Conservation (phyloP, 371 early-diverging fungal genomes). For the Rhizopus sp. region DNA sequence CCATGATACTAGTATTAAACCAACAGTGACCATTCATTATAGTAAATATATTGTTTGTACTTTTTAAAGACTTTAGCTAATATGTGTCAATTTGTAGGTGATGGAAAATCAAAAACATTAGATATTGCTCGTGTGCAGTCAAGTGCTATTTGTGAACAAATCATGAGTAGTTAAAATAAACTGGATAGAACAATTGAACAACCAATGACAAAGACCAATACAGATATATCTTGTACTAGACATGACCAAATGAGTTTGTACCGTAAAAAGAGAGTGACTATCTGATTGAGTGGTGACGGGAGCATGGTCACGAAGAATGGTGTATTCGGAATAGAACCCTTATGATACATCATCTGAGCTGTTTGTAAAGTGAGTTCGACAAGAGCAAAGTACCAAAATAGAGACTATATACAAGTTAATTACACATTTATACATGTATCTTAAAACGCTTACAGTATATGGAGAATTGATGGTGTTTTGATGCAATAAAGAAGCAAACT, state of each 20-base stretch:
- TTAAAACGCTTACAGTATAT: constrained; percentile 21
- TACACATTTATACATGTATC: neutral
- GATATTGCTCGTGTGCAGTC: constrained; percentile 56
- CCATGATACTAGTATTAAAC: constrained; percentile 47
- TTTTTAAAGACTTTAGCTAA: neutral
- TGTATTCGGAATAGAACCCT: constrained; percentile 48
- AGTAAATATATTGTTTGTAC: constrained; percentile 30
- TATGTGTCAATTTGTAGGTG: constrained; percentile 22
- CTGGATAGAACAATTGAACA: constrained; percentile 37
- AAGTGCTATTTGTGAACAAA: constrained; percentile 51
- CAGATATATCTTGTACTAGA: constrained; percentile 55
- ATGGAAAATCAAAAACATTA: constrained; percentile 46
- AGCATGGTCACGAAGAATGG: constrained; percentile 47
- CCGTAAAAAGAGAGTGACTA: constrained; percentile 53
- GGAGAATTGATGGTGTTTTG: constrained; percentile 14
- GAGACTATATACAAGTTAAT: constrained; percentile 33
- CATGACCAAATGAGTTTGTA: constrained; percentile 61
- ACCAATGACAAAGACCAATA: constrained; percentile 61
- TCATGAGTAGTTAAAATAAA: constrained; percentile 15
- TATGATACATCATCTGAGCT: constrained; percentile 51
- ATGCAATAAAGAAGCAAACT: constrained; percentile 39
- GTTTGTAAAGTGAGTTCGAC: constrained; percentile 58
- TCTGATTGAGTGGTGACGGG: constrained; percentile 56
- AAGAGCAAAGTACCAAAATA: constrained; percentile 68
- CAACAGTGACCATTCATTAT: constrained; percentile 59